Conservation (phyloP, 371 early-diverging fungal species). For the Syncephalastrum monosporum region DNA sequence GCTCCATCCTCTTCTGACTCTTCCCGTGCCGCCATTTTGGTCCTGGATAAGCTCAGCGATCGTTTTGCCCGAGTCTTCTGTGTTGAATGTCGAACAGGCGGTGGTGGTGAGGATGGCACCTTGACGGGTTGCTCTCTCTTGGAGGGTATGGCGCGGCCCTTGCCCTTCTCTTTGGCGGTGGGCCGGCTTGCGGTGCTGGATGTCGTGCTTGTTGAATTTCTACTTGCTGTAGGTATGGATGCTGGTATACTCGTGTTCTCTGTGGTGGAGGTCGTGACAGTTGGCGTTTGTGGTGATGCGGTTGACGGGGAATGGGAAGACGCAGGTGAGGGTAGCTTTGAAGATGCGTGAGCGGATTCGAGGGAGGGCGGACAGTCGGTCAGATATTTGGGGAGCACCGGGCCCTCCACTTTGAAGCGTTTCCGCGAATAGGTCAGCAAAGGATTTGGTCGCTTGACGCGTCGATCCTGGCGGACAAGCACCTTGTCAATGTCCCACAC, state of each 20-base stretch:
- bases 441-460: not conserved
- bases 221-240: not conserved
- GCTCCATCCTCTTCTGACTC: not conserved
- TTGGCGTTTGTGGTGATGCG: not conserved
- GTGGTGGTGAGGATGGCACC: no score
- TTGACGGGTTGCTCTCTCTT: no score
- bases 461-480: not conserved
- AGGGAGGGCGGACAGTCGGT: not conserved
- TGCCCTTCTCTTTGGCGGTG: no score
- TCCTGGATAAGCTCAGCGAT: no score
- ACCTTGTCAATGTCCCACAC: conserved; percentile 6
- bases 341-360: not conserved
- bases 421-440: conserved; percentile 2
- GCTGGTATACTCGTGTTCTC: conserved; percentile 3
- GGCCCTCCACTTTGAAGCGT: not conserved
- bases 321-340: not conserved
- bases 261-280: not conserved
- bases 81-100: no score
- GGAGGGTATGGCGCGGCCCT: no score
- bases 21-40: not conserved
- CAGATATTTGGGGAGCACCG: not conserved
- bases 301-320: not conserved
- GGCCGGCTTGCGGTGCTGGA: no score
- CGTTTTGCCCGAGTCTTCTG: no score
- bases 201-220: no score